Conservation (phyloP, 1,139 yeast genomes). For the Sugiyamaella neomexicana region DNA sequence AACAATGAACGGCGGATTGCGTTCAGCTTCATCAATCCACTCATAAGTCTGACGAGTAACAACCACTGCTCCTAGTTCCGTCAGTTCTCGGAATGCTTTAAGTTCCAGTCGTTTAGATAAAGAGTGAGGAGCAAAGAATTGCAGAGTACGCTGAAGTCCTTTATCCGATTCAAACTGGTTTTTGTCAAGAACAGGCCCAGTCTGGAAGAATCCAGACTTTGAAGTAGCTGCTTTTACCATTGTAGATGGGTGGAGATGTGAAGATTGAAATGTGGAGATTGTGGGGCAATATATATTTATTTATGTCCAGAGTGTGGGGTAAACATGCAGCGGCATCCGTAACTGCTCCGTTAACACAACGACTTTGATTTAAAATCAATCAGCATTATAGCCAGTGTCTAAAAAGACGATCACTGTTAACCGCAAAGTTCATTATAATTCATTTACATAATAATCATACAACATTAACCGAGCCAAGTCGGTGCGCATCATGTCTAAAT, state of each 20-base stretch:
- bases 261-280: not conserved
- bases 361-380: no score
- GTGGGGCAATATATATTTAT: not conserved
- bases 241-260: not conserved
- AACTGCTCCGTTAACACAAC: no score
- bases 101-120: conserved; percentile 8
- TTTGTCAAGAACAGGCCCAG: conserved; percentile 27
- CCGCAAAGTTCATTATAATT: no score
- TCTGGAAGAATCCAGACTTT: conserved; percentile 35
- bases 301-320: not conserved
- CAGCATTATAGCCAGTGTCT: no score
- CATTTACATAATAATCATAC: conserved; percentile 8
- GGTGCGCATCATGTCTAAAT: conserved; percentile 31
- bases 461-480: conserved; percentile 10
- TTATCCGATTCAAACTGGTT: conserved; percentile 33
- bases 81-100: conserved; percentile 26
- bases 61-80: conserved; percentile 32
- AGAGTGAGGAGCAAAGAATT: conserved; percentile 23
- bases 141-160: conserved; percentile 31
- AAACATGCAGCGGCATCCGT: no score
- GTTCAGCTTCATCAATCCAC: conserved; percentile 38
- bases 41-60: conserved; percentile 30
- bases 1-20: conserved; percentile 34
- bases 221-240: conserved; percentile 31
- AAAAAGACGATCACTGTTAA: no score